Evolutionary conservation across 192 early-diverging fungal genomes (phyloP), one percentile per base, ranked within the genome.

Genomic region (Mortierella antarctica): DNA sequence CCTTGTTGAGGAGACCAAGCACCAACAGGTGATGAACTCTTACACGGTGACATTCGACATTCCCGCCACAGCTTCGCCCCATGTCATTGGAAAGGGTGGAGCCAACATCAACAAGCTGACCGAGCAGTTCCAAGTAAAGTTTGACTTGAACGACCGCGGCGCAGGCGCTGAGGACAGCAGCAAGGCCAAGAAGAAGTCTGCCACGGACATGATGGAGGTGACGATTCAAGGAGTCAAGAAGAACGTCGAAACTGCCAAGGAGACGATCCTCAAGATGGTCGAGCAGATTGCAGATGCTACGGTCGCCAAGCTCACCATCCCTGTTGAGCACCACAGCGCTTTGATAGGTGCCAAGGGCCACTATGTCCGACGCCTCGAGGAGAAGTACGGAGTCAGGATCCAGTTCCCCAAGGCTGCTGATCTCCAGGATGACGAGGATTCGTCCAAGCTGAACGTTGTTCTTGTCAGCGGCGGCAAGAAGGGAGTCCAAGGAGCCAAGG

Each of bases 21-120:
- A 93, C 71, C 67, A 79, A 17, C 75, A 86, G 83, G 75, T 88
- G 23, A 83, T 86, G 81, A 93, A 93, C 74, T 89, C 95, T 60
- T 90, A 92, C 68, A 85, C 87, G 17, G 77, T 86, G 48, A 91
- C 92, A 54, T 84, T 98, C 55, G 76, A 85, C 13, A 90, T 98
- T 39, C 94, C 96, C 44, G 86, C 88, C 23, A 77, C 70, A 58
- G 87, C 83, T 67, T 90, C 86, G 70, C 86, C 88, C 39, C 93
- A 90, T 75, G 86, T 99, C 31, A 96, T 98, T 70, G 97, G 97
- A n/a, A 94, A 95, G 73, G 91, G 91, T 39, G 96, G 96, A 71
- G 91, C 91, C 67, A 88, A 90, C 67, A 89, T 99, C 60, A 93
- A 90, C 73, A 89, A 91, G 56, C 69, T 97, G 46, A 94, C 90